These are phyloP conservation scores for Noccaea caerulescens DNA, from an alignment of 345 rosid genomes.

Conservation along the genomic window DNA sequence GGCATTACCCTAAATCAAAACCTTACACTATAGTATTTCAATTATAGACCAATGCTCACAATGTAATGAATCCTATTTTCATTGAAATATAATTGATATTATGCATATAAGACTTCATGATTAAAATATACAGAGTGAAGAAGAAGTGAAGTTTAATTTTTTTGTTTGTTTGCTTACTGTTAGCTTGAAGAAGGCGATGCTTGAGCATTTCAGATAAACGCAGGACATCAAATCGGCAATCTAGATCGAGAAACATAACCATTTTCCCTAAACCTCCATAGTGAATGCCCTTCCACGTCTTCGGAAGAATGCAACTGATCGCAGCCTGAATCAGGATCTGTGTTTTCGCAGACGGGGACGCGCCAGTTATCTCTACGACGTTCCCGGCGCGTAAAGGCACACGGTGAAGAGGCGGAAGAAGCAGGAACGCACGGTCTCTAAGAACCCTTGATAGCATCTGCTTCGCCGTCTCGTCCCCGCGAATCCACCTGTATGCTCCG, in stretches of 20 bases:
- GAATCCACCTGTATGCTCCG: conserved; percentile 53
- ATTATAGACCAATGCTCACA: conserved; percentile 2
- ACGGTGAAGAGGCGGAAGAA: conserved; percentile 67
- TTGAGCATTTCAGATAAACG: conserved; percentile 68
- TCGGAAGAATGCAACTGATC: conserved; percentile 69
- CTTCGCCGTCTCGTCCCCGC: conserved; percentile 59
- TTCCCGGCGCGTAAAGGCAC: conserved; percentile 70
- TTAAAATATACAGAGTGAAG: too few species aligned
- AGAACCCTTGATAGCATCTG: conserved; percentile 62
- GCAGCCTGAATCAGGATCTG: conserved; percentile 70
- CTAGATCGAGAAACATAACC: conserved; percentile 72
- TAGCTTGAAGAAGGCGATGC: conserved; percentile 55
- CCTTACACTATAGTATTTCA: neutral
- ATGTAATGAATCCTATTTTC: neutral
- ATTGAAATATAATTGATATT: neutral
- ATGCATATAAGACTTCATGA: neutral
- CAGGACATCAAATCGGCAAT: conserved; percentile 66
- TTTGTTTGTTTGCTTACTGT: conserved; percentile 11
- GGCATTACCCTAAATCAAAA: neutral
- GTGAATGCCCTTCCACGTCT: conserved; percentile 61
- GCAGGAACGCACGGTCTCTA: conserved; percentile 49
- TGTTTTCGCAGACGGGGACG: conserved; percentile 77
- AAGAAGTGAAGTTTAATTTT: too few species aligned
- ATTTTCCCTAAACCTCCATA: conserved; percentile 71
- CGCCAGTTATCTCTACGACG: conserved; percentile 70